These are phyloP conservation scores for Malassezia yamatoensis DNA, from an alignment of 1,284 basidiomycete genomes.

Conservation along the genomic window DNA sequence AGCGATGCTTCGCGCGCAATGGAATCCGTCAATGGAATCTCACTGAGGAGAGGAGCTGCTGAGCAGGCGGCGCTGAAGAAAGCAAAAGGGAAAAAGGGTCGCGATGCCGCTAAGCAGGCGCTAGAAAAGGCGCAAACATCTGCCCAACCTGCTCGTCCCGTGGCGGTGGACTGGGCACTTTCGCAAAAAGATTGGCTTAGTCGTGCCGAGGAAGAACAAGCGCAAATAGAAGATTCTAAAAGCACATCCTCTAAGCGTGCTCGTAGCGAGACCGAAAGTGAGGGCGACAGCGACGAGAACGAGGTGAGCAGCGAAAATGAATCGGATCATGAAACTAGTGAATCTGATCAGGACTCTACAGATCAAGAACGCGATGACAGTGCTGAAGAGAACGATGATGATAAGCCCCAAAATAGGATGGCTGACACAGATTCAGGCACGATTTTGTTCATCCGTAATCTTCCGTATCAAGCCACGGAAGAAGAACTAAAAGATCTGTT, in stretches of 20 bases:
- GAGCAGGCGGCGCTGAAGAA: conserved; percentile 58
- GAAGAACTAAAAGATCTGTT: conserved; percentile 41
- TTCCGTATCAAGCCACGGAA: conserved; percentile 68
- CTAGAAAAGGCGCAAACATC: conserved; percentile 24
- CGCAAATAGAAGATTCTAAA: conserved; percentile 15
- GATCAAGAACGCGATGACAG: conserved; percentile 44
- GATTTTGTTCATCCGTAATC: conserved; percentile 86
- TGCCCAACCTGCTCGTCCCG: conserved; percentile 55
- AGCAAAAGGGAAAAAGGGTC: conserved; percentile 57
- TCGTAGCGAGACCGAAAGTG: conserved; percentile 28
- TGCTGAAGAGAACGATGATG: conserved; percentile 49
- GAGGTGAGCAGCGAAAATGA: conserved; percentile 18
- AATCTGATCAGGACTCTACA: conserved; percentile 3
- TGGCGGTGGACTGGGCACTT: conserved; percentile 93
- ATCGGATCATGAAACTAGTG: conserved; percentile 20
- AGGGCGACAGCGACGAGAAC: conserved; percentile 42
- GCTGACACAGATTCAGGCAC: conserved; percentile 55
- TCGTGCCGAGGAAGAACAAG: conserved; percentile 47
- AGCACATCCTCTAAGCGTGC: not conserved
- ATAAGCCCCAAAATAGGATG: conserved; percentile 17
- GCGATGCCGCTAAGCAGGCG: conserved; percentile 56
- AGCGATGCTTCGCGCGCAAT: conserved; percentile 78
- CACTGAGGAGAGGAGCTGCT: conserved; percentile 61
- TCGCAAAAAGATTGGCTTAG: conserved; percentile 86
- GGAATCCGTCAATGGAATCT: conserved; percentile 68